Conservation (phyloP, 164 flowering plant species). For the Aristolochia californica region DNA sequence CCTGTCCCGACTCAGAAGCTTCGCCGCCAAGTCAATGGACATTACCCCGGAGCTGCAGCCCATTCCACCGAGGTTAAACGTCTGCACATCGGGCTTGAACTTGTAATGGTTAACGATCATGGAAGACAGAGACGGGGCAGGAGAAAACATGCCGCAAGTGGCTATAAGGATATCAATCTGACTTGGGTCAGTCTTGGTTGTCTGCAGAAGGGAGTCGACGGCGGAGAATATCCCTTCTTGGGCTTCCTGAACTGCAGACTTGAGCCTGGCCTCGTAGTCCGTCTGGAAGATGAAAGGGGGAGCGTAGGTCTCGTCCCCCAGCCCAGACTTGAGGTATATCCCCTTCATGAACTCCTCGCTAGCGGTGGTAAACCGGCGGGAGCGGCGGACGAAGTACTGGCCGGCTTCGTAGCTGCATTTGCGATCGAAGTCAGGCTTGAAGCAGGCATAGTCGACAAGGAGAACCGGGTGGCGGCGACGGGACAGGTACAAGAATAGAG, state of each 20-base stretch:
- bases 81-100: conserved; percentile 27
- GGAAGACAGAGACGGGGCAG: conserved; percentile 37
- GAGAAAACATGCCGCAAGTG: conserved; percentile 39
- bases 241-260: conserved; percentile 34
- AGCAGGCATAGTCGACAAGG: conserved; percentile 41
- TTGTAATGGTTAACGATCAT: conserved; percentile 34
- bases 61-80: conserved; percentile 52
- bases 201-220: conserved; percentile 23
- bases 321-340: conserved; percentile 40
- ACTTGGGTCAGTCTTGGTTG: no score
- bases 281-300: conserved; percentile 40
- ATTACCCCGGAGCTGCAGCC: conserved; percentile 49
- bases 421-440: conserved; percentile 29
- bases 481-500: conserved; percentile 13
- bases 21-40: conserved; percentile 37
- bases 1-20: conserved; percentile 16
- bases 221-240: conserved; percentile 38
- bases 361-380: conserved; percentile 9
- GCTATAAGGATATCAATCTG: conserved; percentile 30
- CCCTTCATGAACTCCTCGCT: conserved; percentile 40
- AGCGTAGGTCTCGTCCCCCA: conserved; percentile 51
- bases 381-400: conserved; percentile 24
- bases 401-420: conserved; percentile 23
- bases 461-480: conserved; percentile 22
- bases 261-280: conserved; percentile 16